Evolutionary conservation across 495 filamentous ascomycete species (phyloP), one percentile per base, ranked within the genome.

Genomic region (Podospora sp.): DNA sequence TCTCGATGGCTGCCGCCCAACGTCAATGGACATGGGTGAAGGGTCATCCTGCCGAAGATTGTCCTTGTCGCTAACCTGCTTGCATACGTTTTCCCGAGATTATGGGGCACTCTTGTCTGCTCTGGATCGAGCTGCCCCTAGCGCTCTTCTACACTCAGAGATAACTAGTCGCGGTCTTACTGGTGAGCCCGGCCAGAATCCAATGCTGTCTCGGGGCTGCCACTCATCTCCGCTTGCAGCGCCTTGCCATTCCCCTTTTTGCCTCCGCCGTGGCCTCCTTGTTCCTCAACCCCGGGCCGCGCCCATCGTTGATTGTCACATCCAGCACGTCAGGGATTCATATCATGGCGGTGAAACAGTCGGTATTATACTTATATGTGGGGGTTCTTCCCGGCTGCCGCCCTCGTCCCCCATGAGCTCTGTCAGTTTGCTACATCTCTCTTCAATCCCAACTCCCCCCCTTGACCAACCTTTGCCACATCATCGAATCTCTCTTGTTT

Each of bases 151-250:
- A 57, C 26, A 20, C 36, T 26, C 56, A 69, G 72, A 77, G 75
- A 78, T 78, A 77, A 76, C 72, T 69, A 58, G 71, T 68, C 70
- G 69, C 68, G 72, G 65, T 72, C 69, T 76, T 69, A 77, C 75
- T 78, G 76, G 75, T 63, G 71, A 71, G 65, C 49, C 60, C 40
- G 50, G 58, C 27, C 58, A 60, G 12, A 65, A 49, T 61, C 50
- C 69, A 68, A 62, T 70, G 69, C 68, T 68, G 52, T 67, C 63
- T 67, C 67, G 67, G 53, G 60, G 52, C 51, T 69, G 59, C 35
- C 69, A 69, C 65, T 70, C 61, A 57, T 67, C 60, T 68, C 73
- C 71, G 62, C 65, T 71, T 59, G 24, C 67, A 66, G 62, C 53
- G 52, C 65, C 68, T 68, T 68, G 66, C 62, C 33, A 40, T 56